Base-by-base conservation (phyloP, 2,329 filamentous ascomycete genomes). In the Colletotrichum tropicicola region DNA sequence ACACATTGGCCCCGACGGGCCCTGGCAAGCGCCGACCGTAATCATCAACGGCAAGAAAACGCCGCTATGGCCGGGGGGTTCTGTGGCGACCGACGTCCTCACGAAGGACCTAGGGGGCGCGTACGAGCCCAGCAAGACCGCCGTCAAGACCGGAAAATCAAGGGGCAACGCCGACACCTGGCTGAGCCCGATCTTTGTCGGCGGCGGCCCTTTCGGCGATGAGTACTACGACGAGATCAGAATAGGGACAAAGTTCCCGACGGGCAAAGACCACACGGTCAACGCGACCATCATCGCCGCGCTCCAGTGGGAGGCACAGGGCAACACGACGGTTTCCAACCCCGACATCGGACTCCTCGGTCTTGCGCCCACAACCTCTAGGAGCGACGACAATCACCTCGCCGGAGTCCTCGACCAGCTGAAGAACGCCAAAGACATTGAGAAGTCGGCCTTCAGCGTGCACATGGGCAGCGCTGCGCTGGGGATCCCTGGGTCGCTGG, bases 381-480 rank as follows among this genome's bases (percentile, higher is more conserved):
- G 25, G 15, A 28, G 25, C 17, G 32, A 39, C 6, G 17, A 27
- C 7, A 28, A 23, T 2, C 13, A 27, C 3, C 17, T 8, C n/a
- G 48, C 13, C 3, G 28, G 30, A 1, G 17, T 67, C 23, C 39
- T 70, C 37, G 23, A 71, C 59, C 55, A 69, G 70, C 45, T 69
- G 49, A 67, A 68, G 15, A n/a, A 12, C 0, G n/a, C 30, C 2
- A 59, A 58, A 21, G 15, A 54, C 8, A 73, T 71, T 25, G 62
- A 69, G 1, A 75, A 73, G 1, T 70, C 66, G n/a, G 73, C 72
- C 2, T 77, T 73, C 43, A 69, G 70, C 12, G 64, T 78, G 43
- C 77, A 78, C 27, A 66, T 77, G 17, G 77, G 75, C 4, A 76
- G 74, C n/a, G 75, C 67, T 0, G 48, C 70, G 1, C 69, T 74